Evolutionary conservation across 2,329 filamentous ascomycete species (phyloP).

Genomic region (Colletotrichum sp.): DNA sequence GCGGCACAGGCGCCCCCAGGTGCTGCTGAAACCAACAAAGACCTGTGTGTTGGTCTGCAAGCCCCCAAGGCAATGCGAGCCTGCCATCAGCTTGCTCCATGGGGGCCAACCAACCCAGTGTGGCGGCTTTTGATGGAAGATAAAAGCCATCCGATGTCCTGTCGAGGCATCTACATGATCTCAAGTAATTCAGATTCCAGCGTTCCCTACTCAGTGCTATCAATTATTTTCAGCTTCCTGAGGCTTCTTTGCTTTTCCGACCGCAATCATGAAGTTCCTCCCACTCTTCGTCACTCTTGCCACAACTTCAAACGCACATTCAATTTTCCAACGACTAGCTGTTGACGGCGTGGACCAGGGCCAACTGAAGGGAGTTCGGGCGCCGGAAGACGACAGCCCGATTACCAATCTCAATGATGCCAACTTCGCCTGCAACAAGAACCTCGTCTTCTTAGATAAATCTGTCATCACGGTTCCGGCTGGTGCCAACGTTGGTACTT

Average conservation of each 20-base stretch:
- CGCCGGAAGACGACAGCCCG: constrained; percentile 21
- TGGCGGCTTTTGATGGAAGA: neutral
- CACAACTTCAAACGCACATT: constrained; percentile 46
- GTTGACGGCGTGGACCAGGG: neutral
- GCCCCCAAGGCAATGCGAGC: neutral
- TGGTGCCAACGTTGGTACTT: constrained; percentile 50
- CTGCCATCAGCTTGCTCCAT: neutral
- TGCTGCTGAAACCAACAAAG: neutral
- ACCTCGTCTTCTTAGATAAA: constrained; percentile 34
- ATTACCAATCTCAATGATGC: constrained; percentile 49
- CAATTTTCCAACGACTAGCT: constrained; percentile 10
- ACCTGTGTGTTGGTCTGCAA: neutral
- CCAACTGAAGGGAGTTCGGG: neutral
- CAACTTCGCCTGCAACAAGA: constrained; percentile 51
- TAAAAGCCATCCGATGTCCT: neutral
- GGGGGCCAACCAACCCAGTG: neutral
- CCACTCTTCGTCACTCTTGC: constrained; percentile 35
- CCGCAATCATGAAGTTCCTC: neutral
- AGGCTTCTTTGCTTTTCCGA: neutral
- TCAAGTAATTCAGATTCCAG: neutral
- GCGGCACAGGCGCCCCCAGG: neutral
- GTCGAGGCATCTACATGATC: neutral
- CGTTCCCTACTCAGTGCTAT: too few species aligned
- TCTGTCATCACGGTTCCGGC: constrained; percentile 48
- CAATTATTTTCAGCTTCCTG: neutral